Evolutionary conservation across 176 grass and related monocot species (phyloP), one percentile per base, ranked within the genome.

Genomic region (Bothriochloa decipiens): DNA sequence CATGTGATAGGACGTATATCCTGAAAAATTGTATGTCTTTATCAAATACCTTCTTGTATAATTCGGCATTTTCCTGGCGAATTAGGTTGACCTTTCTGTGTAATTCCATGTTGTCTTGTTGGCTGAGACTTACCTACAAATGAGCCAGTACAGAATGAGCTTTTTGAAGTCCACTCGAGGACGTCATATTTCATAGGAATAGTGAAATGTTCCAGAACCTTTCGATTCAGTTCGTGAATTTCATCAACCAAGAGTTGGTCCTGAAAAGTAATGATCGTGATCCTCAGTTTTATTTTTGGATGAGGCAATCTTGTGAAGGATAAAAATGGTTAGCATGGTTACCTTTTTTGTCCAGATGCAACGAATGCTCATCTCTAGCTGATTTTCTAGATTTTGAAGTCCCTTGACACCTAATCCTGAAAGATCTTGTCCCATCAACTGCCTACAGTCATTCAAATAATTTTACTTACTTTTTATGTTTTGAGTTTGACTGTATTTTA

Each of bases 391-490:
- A 82, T 76, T 85, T 82, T 94, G 90, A 45, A 97, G 81, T 73
- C 91, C 94, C 73, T 97, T 94, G 16, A 87, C 67, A 46, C 73
- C 57, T 68, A 94, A 20, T 52, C 92, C 86, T 3, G 94, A 92
- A 75, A 97, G 83, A 64, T 97, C 88, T 82, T 94, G 88, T 43
- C 94, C 94, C 88, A 87, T 87, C 90, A 94, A 87, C 58, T 89
- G 83, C 90, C 92, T 97, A 81, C 49, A 82, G 55, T 63, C 18
- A 26, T 58, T 61, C 39, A 62, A 37, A 4, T 3, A 4, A 6
- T 12, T 26, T 74, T 68, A 71, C 40, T 16, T 60, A 28, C 0
- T 45, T 72, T 42, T 72, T 72, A 72, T 46, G 25, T 3, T 25
- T 3, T 46, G 32, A 25, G 28, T 64, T n/a, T 25, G 43, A 55